These are phyloP conservation scores for Diplodia intermedia DNA, from an alignment of 2,329 filamentous ascomycete species.

Conservation along the genomic window DNA sequence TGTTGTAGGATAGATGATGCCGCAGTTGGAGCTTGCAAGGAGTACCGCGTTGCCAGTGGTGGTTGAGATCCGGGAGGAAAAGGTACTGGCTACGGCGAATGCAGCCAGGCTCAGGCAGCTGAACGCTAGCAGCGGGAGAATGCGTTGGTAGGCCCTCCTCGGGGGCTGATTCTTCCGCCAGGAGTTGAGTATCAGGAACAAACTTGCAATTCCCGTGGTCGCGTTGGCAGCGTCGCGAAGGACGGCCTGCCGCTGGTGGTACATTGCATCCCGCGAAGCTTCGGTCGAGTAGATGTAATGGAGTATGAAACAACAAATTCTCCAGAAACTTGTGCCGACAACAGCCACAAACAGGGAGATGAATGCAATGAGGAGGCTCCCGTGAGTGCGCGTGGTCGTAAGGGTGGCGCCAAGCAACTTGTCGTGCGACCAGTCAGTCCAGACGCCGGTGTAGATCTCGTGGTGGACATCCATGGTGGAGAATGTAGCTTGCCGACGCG, in stretches of 20 bases:
- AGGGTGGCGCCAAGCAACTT: constrained; percentile 43
- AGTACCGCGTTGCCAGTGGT: constrained; percentile 27
- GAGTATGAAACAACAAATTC: constrained; percentile 36
- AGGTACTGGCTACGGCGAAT: constrained; percentile 28
- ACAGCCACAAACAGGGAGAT: constrained; percentile 45
- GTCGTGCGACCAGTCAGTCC: constrained; percentile 46
- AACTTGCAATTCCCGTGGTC: not conserved
- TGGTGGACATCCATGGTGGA: no score
- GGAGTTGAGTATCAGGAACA: not conserved
- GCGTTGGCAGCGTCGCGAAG: constrained; percentile 31
- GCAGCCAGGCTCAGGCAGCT: not conserved
- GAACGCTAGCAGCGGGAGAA: constrained; percentile 29
- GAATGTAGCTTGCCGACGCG: no score
- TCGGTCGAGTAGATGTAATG: constrained; percentile 36
- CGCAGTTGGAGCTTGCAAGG: not conserved
- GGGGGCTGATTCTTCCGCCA: constrained; percentile 32
- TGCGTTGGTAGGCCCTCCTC: not conserved
- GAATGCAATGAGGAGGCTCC: constrained; percentile 45
- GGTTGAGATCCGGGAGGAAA: constrained; percentile 32
- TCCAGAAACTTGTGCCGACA: constrained; percentile 37
- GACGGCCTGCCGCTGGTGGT: constrained; percentile 37
- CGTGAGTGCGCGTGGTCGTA: constrained; percentile 42
- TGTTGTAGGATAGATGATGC: no score
- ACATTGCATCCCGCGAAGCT: constrained; percentile 36
- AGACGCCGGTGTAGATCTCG: constrained; percentile 40